phyloP scores from a whole-genome alignment of 768 basidiomycete species.

The Russula sp. region DNA sequence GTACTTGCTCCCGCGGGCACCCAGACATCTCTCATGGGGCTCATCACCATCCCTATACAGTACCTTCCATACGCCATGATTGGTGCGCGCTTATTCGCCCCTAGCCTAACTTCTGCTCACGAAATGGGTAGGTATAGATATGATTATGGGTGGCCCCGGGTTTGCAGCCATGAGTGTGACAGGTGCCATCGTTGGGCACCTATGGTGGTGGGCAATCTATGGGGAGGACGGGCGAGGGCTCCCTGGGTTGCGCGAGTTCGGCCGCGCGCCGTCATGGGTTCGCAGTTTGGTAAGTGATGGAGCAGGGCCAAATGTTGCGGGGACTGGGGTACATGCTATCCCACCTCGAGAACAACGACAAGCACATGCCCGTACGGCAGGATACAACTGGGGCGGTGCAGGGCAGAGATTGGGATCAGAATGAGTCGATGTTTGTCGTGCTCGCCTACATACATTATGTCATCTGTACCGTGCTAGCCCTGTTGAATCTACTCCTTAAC shows the following conservation, averaged over 20 bases:
- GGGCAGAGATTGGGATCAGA: slow-evolving; percentile 45
- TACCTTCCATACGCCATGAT: slow-evolving; percentile 76
- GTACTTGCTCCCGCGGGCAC: slow-evolving; percentile 58
- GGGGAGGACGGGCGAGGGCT: slow-evolving; percentile 52
- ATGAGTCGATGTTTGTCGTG: slow-evolving; percentile 1
- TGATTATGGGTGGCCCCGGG: slow-evolving; percentile 53
- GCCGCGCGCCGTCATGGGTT: slow-evolving; percentile 19
- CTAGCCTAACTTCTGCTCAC: neutral
- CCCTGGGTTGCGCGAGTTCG: slow-evolving; percentile 50
- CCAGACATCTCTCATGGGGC: slow-evolving; percentile 72
- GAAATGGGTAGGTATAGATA: slow-evolving; percentile 42
- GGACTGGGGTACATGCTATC: slow-evolving; percentile 49
- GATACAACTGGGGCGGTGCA: slow-evolving; percentile 45
- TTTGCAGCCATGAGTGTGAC: slow-evolving; percentile 54
- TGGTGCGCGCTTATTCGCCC: slow-evolving; percentile 23
- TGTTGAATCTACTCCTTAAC: slow-evolving; percentile 37
- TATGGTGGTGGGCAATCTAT: slow-evolving; percentile 72
- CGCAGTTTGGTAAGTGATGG: slow-evolving; percentile 28
- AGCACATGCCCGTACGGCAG: slow-evolving; percentile 26
- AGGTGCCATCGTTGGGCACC: slow-evolving; percentile 71
- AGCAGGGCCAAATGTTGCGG: slow-evolving; percentile 31
- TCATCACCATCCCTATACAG: slow-evolving; percentile 63
- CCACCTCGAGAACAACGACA: slow-evolving; percentile 41
- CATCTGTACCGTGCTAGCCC: neutral
- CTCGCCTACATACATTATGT: neutral